Evolutionary conservation across 495 filamentous ascomycete species (phyloP).

Genomic region (Trichoderma orchidacearum): DNA sequence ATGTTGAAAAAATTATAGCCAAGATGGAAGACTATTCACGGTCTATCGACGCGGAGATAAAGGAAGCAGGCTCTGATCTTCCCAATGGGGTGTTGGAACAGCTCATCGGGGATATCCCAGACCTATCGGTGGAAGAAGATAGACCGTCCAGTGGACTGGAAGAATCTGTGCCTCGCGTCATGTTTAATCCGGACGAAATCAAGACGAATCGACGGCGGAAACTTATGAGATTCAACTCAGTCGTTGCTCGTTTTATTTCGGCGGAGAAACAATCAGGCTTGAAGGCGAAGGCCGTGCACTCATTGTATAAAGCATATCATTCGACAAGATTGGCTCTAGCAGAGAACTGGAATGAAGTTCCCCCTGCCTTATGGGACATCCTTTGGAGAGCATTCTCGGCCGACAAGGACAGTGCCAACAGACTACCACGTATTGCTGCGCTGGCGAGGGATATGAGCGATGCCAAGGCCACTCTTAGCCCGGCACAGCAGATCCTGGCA

Average conservation of each 20-base stretch:
- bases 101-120: background rate
- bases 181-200: background rate
- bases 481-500: constrained; percentile 46
- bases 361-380: constrained; percentile 37
- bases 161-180: background rate
- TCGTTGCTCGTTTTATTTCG: background rate
- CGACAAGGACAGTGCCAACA: constrained; percentile 30
- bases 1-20: background rate
- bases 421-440: constrained; percentile 43
- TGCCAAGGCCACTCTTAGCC: constrained; percentile 34
- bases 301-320: constrained; percentile 19
- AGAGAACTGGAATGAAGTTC: constrained; percentile 27
- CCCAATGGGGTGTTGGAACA: background rate
- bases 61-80: background rate
- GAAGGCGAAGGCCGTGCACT: background rate
- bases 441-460: constrained; percentile 49
- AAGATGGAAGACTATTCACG: background rate
- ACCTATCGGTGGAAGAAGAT: background rate
- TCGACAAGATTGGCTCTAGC: constrained; percentile 28
- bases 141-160: background rate
- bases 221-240: background rate
- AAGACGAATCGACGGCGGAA: background rate
- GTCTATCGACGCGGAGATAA: background rate
- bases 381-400: constrained; percentile 35
- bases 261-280: background rate